Base-by-base conservation (phyloP, 129 eudicot species). In the Mikania micrantha region DNA sequence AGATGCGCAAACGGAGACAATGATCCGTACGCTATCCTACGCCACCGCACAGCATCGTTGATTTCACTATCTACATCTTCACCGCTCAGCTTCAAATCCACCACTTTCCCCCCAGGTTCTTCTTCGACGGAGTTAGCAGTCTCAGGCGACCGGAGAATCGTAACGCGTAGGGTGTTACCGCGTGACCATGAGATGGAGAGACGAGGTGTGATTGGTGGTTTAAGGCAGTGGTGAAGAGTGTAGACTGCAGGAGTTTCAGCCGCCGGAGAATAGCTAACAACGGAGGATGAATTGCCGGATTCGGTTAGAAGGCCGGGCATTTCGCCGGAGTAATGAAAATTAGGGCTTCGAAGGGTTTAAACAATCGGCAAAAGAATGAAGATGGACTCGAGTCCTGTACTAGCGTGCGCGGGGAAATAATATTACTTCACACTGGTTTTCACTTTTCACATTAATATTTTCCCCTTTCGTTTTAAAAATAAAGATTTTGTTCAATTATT, bases 151-250 rank as follows among this genome's bases (percentile, higher is more conserved):
- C 49, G 80, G 79, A 93, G 60, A 41, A 85, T 70, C 7, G 99
- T 78, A 7, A 94, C 90, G 56, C 95, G 99, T 24, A 94, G 82
- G 48, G 92, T 69, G 88, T 83, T 94, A 7, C 99, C 99, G 61
- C 88, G 88, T 13, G 95, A 84, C 97, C 96, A 94, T 42, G 84
- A 81, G 79, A 93, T 72, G 31, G 96, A 81, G 82, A 89, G 75
- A 72, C 93, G 92, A 8, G 87, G 79, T 9, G 70, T 13, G 41
- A 71, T 75, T 47, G 99, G 95, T 34, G 95, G 77, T 21, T 73
- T 67, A 15, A 86, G 82, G 47, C 82, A 79, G 76, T 84, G 96
- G 71, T 74, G 86, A 74, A 93, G 73, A 29, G 86, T 83, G 83
- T 84, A 82, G 10, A 78, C 58, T 17, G 71, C 64, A 7, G 98